Evolutionary conservation across 441 rosid species (phyloP), one percentile per base, ranked within the genome.

Genomic region (Capsella rubella): DNA sequence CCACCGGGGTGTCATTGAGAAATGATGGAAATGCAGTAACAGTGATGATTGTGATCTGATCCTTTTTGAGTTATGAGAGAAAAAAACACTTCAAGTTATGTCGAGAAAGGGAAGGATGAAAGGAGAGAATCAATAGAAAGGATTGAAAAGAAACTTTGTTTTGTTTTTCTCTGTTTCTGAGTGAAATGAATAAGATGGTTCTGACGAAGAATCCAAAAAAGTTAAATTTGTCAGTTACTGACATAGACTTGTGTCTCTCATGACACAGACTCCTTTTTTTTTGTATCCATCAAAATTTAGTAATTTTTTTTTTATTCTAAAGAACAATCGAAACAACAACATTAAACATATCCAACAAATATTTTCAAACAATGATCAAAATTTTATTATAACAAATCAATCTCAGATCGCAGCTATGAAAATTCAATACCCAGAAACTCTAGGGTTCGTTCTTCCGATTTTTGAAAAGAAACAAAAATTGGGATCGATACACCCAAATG

Each of bases 231-330:
- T 75, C 82, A 68, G 76, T 45, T 54, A 65, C 73, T 46, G 77
- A 42, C 87, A 82, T 52, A 1, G 89, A 78, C 74, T 75, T 61
- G 53, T 78, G 84, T 84, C 86, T 78, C 84, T 66, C 77, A 72
- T 66, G 57, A 64, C 51, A 63, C 69, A 61, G 81, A 86, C 78
- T 47, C 34, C 3, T 35, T 12, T 51, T 9, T n/a, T 3, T 9
- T 51, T 18, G 32, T 21, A 51, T 42, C 61, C 0, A 61, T 42
- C 67, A 64, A 70, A 57, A 28, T 70, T 76, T 76, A 55, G 75
- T 47, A 76, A 56, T 0, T 62, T 31, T 31, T 31, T 5, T 31
- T 31, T 1, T 31, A 5, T 5, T 5, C 32, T 4, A 31, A 31
- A 31, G 6, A 31, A 31, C 6, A 31, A 31, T 31, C 6, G 34